Evolutionary conservation across 2,329 filamentous ascomycete species (phyloP), one percentile per base, ranked within the genome.

Genomic region (Rutstroemia sydowiana): DNA sequence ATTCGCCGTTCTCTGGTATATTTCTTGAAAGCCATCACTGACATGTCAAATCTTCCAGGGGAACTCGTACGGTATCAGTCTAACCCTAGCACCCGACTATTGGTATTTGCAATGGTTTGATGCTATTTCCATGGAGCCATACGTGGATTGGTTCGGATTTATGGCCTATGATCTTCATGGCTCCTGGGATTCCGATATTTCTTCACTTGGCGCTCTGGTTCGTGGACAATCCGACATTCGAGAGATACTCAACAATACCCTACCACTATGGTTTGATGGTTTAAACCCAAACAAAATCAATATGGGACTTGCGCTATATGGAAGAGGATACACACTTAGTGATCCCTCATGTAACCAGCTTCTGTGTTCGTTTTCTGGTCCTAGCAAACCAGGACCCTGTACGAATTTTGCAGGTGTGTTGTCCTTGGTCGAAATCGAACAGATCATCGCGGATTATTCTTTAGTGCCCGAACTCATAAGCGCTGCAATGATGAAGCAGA

Each of bases 301-400:
- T 3, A 49, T 79, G 9, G 75, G 75, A 1, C 32, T 73, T 3
- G 71, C 65, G 3, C 77, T 74, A 53, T 78, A 78, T 56, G 71
- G 73, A 4, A 7, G 30, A 8, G 13, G 7, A 8, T 32, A 8
- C 13, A 32, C 30, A 8, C 7, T 32, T 32, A 32, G 13, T 8
- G 13, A 13, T 13, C 7, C 30, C 13, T 7, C 7, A 8, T 32
- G 30, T 32, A 7, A 7, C 7, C 7, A 8, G 13, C 7, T 32
- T 7, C 7, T 7, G 13, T 32, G 30, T 13, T 7, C 7, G 30
- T 32, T 32, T 13, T 8, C 7, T 32, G 30, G 30, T 13, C 30
- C 30, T 13, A 13, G 30, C 7, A 32, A 32, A 32, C 7, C 30
- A 8, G 7, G 13, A 8, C 7, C 7, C 13, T 32, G 30, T 13